phyloP scores from a whole-genome alignment of 1,284 basidiomycete species.

The Microbotryum scabiosae region DNA sequence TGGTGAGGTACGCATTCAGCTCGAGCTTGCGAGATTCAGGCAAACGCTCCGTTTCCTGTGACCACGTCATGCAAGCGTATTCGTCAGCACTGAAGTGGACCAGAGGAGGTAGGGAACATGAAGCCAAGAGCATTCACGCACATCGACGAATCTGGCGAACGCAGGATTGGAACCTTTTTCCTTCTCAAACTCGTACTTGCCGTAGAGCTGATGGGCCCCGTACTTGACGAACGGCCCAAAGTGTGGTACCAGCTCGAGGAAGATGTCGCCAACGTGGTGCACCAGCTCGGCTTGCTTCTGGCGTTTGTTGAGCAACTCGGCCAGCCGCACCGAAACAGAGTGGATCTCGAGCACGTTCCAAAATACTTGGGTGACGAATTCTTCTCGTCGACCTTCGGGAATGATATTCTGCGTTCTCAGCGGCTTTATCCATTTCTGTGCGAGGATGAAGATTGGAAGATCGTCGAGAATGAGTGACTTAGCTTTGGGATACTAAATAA shows the following conservation, averaged over 20 bases:
- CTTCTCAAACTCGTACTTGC: conserved; percentile 98
- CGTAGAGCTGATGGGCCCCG: conserved; percentile 93
- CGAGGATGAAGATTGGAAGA: conserved; percentile 7
- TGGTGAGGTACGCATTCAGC: conserved; percentile 95
- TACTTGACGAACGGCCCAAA: conserved; percentile 92
- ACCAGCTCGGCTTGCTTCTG: conserved; percentile 93
- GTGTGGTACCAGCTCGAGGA: conserved; percentile 76
- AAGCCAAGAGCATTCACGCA: conserved; percentile 40
- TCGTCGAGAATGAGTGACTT: conserved; percentile 1
- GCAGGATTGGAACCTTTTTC: conserved; percentile 87
- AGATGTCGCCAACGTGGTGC: conserved; percentile 82
- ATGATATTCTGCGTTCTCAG: conserved; percentile 66
- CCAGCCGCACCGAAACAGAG: conserved; percentile 75
- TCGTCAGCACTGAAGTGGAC: background rate
- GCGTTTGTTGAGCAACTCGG: conserved; percentile 88
- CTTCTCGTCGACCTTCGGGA: conserved; percentile 63
- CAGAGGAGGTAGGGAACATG: background rate
- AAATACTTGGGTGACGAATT: conserved; percentile 90
- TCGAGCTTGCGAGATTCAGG: conserved; percentile 95
- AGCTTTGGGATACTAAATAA: background rate
- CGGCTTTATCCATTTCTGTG: conserved; percentile 80
- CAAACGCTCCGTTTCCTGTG: conserved; percentile 74
- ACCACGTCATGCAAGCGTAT: too few relatives aligned
- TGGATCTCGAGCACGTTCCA: conserved; percentile 97
- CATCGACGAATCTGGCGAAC: conserved; percentile 96